Percentiles rank a stretch among this genome's conserved stretches.
These are phyloP conservation scores for Moricandia arvensis DNA, from an alignment of 345 rosid species.

Conservation along the genomic window DNA sequence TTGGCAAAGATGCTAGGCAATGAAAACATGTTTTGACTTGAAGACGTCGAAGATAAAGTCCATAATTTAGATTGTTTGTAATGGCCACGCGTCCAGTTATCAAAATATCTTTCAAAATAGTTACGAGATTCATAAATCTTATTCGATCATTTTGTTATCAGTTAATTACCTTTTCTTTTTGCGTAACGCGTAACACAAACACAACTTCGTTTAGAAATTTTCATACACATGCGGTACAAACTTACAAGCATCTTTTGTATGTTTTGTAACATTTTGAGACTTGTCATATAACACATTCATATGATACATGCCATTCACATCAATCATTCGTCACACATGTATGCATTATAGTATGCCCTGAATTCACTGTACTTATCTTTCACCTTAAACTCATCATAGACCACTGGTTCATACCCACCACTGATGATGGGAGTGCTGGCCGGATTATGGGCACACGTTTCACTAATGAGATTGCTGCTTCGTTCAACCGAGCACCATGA, in stretches of 20 bases:
- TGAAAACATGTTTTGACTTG: no score
- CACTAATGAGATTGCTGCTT: conserved; percentile 89
- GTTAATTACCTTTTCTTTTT: no score
- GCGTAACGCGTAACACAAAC: no score
- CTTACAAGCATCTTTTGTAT: conserved; percentile 23
- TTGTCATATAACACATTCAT: background rate
- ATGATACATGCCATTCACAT: conserved; percentile 27
- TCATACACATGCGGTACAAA: background rate
- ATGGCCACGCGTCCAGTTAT: no score
- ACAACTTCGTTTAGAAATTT: no score
- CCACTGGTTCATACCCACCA: conserved; percentile 73
- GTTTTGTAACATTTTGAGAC: conserved; percentile 25
- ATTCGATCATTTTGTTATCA: no score
- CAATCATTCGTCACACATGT: conserved; percentile 22
- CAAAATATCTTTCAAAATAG: no score
- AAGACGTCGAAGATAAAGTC: no score
- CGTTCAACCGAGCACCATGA: conserved; percentile 75
- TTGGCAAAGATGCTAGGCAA: no score
- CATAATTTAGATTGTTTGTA: no score
- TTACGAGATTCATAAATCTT: no score
- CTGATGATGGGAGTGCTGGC: conserved; percentile 60
- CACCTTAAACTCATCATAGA: conserved; percentile 78
- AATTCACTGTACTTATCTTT: background rate
- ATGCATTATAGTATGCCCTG: background rate
- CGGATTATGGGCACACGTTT: conserved; percentile 74